Evolutionary conservation across 164 flowering plant genomes (phyloP).

Genomic region (Vitis rotundifolia): DNA sequence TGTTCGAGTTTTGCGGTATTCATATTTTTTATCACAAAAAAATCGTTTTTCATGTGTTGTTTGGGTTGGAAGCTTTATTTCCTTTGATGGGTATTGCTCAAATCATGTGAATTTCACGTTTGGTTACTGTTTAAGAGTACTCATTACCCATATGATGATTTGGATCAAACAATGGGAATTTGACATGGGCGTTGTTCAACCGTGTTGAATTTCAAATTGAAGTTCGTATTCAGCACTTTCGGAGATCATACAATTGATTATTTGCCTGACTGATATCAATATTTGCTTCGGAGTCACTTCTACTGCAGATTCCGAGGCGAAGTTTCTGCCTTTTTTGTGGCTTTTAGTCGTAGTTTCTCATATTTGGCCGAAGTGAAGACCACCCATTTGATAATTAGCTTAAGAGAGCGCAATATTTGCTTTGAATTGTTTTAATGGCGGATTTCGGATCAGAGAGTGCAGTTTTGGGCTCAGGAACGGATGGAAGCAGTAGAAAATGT

Average conservation of each 20-base stretch:
- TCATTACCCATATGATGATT: too few relatives aligned
- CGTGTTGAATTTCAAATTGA: background rate
- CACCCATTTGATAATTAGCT: too few relatives aligned
- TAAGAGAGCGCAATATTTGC: too few relatives aligned
- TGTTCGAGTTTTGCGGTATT: too few relatives aligned
- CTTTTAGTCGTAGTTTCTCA: too few relatives aligned
- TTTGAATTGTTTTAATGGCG: slow-evolving; percentile 28
- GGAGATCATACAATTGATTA: background rate
- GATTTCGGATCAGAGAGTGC: slow-evolving; percentile 14
- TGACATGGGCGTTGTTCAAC: background rate
- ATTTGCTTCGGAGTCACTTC: too few relatives aligned
- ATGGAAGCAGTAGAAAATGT: slow-evolving; percentile 8
- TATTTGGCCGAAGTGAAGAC: too few relatives aligned
- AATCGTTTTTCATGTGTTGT: background rate
- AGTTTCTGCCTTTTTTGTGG: too few relatives aligned
- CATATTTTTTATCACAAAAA: background rate
- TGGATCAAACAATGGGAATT: too few relatives aligned
- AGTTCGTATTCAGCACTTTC: background rate
- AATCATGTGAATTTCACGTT: background rate
- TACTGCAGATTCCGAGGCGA: too few relatives aligned
- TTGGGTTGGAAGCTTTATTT: background rate
- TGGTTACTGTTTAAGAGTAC: too few relatives aligned
- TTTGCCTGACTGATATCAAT: background rate
- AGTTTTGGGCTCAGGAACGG: slow-evolving; percentile 11
- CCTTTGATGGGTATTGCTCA: background rate